These are phyloP conservation scores for Biscogniauxia sp. DNA, from an alignment of 2,329 filamentous ascomycete species.

Conservation along the genomic window DNA sequence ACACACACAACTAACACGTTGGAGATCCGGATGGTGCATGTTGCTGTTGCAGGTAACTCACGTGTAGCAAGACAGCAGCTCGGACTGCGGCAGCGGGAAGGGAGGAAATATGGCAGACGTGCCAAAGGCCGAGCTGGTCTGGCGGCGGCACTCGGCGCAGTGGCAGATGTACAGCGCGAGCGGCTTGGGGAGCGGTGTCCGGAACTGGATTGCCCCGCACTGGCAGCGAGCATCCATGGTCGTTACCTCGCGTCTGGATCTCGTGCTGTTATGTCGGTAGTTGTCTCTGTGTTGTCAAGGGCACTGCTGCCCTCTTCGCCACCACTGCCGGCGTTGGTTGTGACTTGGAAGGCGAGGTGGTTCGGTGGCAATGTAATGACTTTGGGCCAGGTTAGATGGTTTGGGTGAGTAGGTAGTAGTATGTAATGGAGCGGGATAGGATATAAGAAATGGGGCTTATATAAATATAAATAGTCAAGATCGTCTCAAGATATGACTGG, in stretches of 20 bases:
- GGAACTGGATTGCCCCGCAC: conserved; percentile 63
- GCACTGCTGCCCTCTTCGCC: too few species aligned
- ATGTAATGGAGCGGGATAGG: not conserved
- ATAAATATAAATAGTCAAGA: not conserved
- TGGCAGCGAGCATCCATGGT: conserved; percentile 61
- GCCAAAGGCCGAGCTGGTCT: conserved; percentile 66
- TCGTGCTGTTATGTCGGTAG: not conserved
- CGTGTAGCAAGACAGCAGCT: conserved; percentile 54
- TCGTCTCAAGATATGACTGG: not conserved
- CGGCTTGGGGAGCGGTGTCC: conserved; percentile 57
- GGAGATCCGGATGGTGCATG: conserved; percentile 2
- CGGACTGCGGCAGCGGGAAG: conserved; percentile 54
- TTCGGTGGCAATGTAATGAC: too few species aligned
- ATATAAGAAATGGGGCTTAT: not conserved
- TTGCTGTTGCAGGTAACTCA: conserved; percentile 41
- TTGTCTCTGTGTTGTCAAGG: too few species aligned
- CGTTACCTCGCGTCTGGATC: not conserved
- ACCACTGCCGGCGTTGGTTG: too few species aligned
- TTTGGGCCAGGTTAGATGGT: too few species aligned
- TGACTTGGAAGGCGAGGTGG: too few species aligned
- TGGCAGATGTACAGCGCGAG: conserved; percentile 70
- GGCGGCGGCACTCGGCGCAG: conserved; percentile 63
- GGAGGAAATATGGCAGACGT: conserved; percentile 67
- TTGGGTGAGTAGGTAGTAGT: too few species aligned
- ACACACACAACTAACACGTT: too few species aligned